Percentiles rank a stretch among this genome's conserved stretches.
Evolutionary conservation across 805 yeast genomes (phyloP).

Genomic region (Lachancea sp.): DNA sequence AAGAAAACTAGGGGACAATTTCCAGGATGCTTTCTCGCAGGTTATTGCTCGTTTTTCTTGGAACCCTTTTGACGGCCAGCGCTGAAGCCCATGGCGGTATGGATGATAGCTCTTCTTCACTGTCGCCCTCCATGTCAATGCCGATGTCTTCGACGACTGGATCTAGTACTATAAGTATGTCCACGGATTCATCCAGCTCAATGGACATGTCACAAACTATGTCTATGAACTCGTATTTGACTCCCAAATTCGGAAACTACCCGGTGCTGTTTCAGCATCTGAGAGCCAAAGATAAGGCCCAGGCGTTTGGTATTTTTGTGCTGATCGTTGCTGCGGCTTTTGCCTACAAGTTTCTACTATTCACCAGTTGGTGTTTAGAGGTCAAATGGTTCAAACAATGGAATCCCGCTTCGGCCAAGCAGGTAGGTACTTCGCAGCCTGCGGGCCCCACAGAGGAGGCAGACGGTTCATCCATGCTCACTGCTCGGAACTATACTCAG

Average conservation of each 20-base stretch:
- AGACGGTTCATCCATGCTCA: conserved; percentile 4
- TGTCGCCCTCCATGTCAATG: conserved; percentile 10
- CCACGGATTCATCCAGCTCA: conserved; percentile 11
- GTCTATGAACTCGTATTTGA: conserved; percentile 55
- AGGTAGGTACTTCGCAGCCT: conserved; percentile 5
- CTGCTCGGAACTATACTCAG: conserved; percentile 6
- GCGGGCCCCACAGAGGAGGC: conserved; percentile 1
- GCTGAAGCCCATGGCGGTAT: not conserved
- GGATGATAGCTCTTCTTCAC: not conserved
- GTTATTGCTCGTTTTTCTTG: not conserved
- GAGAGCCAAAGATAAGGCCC: conserved; percentile 47
- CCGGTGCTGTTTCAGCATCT: conserved; percentile 59
- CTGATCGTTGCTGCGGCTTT: conserved; percentile 54
- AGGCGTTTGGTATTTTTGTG: conserved; percentile 69
- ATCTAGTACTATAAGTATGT: conserved; percentile 12
- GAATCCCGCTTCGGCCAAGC: conserved; percentile 16
- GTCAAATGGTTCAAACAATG: conserved; percentile 53
- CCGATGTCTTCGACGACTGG: conserved; percentile 9
- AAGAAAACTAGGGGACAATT: not conserved
- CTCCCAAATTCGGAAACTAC: conserved; percentile 43
- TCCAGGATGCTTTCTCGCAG: not conserved
- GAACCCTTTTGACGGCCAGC: not conserved
- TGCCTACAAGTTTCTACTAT: conserved; percentile 52
- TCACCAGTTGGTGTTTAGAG: conserved; percentile 57
- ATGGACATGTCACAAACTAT: conserved; percentile 18